phyloP scores from a whole-genome alignment of 768 basidiomycete genomes.

The Suillus fuscotomentosus region DNA sequence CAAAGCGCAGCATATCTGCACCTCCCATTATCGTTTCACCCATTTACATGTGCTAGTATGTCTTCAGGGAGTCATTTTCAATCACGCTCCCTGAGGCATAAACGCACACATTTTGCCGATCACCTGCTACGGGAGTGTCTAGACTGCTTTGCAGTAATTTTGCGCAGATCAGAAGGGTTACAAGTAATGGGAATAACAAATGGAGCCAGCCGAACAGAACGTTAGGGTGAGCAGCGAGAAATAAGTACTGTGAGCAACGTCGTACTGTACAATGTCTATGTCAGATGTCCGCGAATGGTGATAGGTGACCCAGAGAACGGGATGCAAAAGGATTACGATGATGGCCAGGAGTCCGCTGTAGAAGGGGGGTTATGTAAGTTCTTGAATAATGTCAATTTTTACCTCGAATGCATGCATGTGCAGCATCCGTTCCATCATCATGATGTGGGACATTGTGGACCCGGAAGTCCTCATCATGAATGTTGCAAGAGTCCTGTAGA shows the following conservation, averaged over 20 bases:
- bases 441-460: no score
- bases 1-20: no score
- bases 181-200: conserved; percentile 11
- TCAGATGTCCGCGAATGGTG: conserved; percentile 24
- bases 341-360: conserved; percentile 17
- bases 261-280: conserved; percentile 30
- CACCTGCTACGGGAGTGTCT: conserved; percentile 7
- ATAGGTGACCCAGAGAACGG: not conserved
- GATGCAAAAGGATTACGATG: conserved; percentile 14
- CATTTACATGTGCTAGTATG: no score
- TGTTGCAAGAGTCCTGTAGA: no score
- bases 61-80: no score
- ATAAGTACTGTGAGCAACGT: conserved; percentile 4
- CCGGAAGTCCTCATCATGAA: no score
- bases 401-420: no score
- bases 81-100: no score
- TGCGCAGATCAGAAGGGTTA: conserved; percentile 18
- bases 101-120: no score
- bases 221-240: not conserved
- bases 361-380: conserved; percentile 1
- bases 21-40: no score
- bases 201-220: conserved; percentile 10
- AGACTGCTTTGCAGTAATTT: conserved; percentile 28
- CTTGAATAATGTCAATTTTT: no score
- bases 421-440: no score